Conservation (phyloP, 495 filamentous ascomycete species). For the Trichocladium uniseriatum region DNA sequence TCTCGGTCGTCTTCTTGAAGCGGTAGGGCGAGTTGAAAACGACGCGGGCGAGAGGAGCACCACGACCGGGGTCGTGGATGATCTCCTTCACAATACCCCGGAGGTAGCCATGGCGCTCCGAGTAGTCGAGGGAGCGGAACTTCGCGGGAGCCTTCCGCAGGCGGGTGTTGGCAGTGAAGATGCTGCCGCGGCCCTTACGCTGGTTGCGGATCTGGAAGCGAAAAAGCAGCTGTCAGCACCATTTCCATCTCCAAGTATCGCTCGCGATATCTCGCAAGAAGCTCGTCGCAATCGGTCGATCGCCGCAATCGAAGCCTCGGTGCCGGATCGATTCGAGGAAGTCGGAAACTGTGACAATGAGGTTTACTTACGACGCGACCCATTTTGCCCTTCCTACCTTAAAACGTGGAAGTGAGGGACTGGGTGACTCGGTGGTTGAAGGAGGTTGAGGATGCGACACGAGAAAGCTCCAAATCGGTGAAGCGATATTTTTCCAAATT, state of each 20-base stretch:
- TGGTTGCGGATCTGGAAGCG: conserved; percentile 72
- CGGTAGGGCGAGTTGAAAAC: conserved; percentile 86
- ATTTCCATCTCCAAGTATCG: conserved; percentile 1
- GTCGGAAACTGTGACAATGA: conserved; percentile 9
- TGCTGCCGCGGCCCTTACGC: conserved; percentile 95
- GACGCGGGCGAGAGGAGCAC: conserved; percentile 93
- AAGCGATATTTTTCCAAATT: conserved; percentile 32
- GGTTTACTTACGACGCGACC: conserved; percentile 44
- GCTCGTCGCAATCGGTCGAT: conserved; percentile 10
- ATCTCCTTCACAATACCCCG: conserved; percentile 97
- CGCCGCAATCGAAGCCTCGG: conserved; percentile 11
- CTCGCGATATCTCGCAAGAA: background rate
- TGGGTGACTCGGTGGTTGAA: conserved; percentile 23
- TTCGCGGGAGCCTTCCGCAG: conserved; percentile 77
- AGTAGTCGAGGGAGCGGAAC: conserved; percentile 90
- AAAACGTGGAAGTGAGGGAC: conserved; percentile 26
- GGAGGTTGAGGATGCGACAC: conserved; percentile 23
- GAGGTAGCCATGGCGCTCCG: conserved; percentile 93
- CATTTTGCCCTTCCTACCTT: conserved; percentile 36
- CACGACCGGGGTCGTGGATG: conserved; percentile 96
- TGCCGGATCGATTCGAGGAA: conserved; percentile 12
- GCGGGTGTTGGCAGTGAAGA: conserved; percentile 84
- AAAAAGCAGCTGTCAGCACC: conserved; percentile 23
- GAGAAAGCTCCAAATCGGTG: conserved; percentile 21
- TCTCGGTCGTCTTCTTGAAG: conserved; percentile 84